Percentiles rank a stretch among this genome's conserved stretches.
Evolutionary conservation across 768 basidiomycete species (phyloP).

Genomic region (Trametes elegans): DNA sequence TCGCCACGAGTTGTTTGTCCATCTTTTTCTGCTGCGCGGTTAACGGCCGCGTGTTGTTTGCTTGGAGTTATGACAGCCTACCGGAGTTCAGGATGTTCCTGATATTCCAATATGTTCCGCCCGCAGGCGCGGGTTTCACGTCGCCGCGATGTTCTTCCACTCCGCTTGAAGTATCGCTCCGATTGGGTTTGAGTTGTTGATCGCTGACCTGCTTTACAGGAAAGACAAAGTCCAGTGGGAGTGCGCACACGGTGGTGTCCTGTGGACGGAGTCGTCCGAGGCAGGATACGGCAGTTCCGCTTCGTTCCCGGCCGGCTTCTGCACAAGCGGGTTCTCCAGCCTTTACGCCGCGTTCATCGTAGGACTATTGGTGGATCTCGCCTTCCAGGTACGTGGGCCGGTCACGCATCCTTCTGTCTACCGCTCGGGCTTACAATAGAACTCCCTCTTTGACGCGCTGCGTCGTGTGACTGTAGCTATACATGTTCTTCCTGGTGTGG

Average conservation of each 20-base stretch:
- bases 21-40: slow-evolving; percentile 12
- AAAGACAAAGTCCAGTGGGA: slow-evolving; percentile 71
- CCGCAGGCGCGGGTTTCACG: slow-evolving; percentile 3
- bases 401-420: slow-evolving; percentile 22
- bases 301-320: slow-evolving; percentile 54
- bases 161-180: slow-evolving; percentile 1
- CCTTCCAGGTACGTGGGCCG: slow-evolving; percentile 54
- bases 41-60: slow-evolving; percentile 17
- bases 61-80: slow-evolving; percentile 10
- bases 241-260: slow-evolving; percentile 67
- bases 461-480: slow-evolving; percentile 43
- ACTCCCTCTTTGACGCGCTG: slow-evolving; percentile 23
- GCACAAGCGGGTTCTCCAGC: slow-evolving; percentile 55
- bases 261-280: slow-evolving; percentile 48
- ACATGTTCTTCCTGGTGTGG: slow-evolving; percentile 78
- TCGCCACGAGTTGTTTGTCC: slow-evolving; percentile 13
- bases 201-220: slow-evolving; percentile 33
- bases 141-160: slow-evolving; percentile 6
- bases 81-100: neutral
- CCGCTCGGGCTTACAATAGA: slow-evolving; percentile 20
- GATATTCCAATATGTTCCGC: slow-evolving; percentile 1
- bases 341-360: slow-evolving; percentile 67
- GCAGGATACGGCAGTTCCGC: slow-evolving; percentile 41
- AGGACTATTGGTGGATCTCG: slow-evolving; percentile 59
- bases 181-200: neutral